Percentiles rank a stretch among this genome's conserved stretches.
phyloP scores from a whole-genome alignment of 2,329 filamentous ascomycete species.

The Hortaea sp. region DNA sequence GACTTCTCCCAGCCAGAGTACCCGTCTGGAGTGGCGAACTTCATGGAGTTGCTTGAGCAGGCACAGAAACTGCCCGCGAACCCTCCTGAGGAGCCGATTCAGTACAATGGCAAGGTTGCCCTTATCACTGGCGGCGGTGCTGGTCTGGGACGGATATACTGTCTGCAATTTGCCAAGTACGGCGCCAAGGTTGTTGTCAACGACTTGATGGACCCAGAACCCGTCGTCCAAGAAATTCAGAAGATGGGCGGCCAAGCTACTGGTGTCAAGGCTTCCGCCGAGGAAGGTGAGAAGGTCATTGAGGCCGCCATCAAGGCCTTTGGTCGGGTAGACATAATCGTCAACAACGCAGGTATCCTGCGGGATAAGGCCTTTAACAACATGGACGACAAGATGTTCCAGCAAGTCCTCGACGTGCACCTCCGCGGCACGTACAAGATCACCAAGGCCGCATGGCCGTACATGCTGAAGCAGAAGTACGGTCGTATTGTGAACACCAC shows the following conservation, averaged over 20 bases:
- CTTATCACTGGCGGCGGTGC: constrained; percentile 81
- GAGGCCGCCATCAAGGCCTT: constrained; percentile 90
- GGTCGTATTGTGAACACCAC: constrained; percentile 95
- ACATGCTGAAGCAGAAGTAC: constrained; percentile 98
- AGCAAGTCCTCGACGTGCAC: constrained; percentile 85
- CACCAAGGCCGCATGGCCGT: constrained; percentile 94
- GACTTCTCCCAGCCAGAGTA: constrained; percentile 81
- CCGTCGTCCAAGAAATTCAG: constrained; percentile 85
- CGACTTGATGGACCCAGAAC: constrained; percentile 85
- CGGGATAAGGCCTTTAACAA: constrained; percentile 96
- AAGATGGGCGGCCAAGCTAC: constrained; percentile 80
- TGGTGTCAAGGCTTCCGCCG: constrained; percentile 85
- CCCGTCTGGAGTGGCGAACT: constrained; percentile 77
- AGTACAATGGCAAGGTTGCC: constrained; percentile 77
- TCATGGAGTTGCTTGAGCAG: constrained; percentile 73
- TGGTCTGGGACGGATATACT: constrained; percentile 85
- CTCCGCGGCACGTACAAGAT: constrained; percentile 91
- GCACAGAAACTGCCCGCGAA: constrained; percentile 68
- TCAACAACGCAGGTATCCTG: constrained; percentile 98
- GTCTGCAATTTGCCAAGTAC: constrained; percentile 73
- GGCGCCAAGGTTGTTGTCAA: constrained; percentile 87
- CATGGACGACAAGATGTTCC: constrained; percentile 93
- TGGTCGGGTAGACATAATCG: constrained; percentile 84
- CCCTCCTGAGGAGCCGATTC: constrained; percentile 60
- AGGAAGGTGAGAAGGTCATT: constrained; percentile 83